Conservation (phyloP, 2,329 filamentous ascomycete genomes). For the Ceratocystis lukuohia region DNA sequence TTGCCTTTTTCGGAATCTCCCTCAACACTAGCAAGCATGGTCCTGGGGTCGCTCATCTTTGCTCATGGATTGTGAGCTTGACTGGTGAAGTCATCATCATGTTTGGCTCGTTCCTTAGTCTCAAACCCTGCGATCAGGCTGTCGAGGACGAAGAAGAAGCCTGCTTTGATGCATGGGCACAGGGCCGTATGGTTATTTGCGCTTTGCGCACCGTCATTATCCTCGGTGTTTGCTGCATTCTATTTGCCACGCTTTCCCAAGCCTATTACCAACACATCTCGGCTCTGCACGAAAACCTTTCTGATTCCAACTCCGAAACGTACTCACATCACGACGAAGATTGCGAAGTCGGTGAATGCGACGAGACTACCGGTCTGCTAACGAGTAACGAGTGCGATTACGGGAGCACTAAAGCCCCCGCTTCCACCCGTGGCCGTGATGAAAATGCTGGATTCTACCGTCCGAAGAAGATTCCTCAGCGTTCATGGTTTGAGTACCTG, state of each 20-base stretch:
- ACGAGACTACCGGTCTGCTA: constrained; percentile 53
- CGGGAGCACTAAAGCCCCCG: constrained; percentile 15
- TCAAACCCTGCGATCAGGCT: constrained; percentile 4
- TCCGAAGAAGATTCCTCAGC: constrained; percentile 70
- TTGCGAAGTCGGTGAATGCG: constrained; percentile 30
- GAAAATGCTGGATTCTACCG: constrained; percentile 73
- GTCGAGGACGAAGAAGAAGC: constrained; percentile 12
- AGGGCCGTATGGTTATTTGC: constrained; percentile 39
- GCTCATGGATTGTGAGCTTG: constrained; percentile 65
- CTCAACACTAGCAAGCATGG: constrained; percentile 29
- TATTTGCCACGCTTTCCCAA: constrained; percentile 27
- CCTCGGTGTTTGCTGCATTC: constrained; percentile 47
- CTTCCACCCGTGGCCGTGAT: constrained; percentile 32
- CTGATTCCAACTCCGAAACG: constrained; percentile 6
- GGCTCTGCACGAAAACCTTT: neutral
- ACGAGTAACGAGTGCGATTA: neutral
- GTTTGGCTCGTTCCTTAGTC: constrained; percentile 49
- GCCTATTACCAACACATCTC: constrained; percentile 5
- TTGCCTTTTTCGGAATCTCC: constrained; percentile 14
- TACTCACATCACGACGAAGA: constrained; percentile 22
- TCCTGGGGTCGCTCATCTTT: constrained; percentile 65
- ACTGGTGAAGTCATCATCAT: constrained; percentile 61
- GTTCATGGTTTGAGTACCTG: constrained; percentile 93
- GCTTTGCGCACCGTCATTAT: constrained; percentile 47
- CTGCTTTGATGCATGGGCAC: constrained; percentile 31